phyloP scores from a whole-genome alignment of 352 stramenopile species.

The Phytophthora hibernalis region DNA sequence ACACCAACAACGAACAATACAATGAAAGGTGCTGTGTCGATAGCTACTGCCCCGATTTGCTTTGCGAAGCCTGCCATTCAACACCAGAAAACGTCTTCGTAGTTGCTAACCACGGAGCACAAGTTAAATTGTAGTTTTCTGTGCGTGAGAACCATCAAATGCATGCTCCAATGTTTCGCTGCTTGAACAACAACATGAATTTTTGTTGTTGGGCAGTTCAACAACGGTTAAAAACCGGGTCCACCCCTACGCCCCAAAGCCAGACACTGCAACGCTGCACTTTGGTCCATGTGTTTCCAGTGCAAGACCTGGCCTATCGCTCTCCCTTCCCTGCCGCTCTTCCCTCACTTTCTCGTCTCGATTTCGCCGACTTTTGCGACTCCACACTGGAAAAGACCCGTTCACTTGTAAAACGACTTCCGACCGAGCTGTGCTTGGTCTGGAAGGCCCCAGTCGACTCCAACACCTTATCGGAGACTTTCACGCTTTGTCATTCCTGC shows the following conservation, averaged over 20 bases:
- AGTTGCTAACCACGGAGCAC: too few relatives aligned
- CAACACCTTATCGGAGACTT: conserved; percentile 15
- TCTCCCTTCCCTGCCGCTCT: conserved; percentile 31
- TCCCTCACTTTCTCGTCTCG: conserved; percentile 29
- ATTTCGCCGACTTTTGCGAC: conserved; percentile 29
- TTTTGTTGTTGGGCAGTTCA: too few relatives aligned
- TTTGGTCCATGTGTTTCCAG: conserved; percentile 32
- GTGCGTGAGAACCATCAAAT: neutral
- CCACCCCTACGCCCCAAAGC: conserved; percentile 16
- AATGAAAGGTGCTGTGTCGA: conserved; percentile 38
- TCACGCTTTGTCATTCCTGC: neutral
- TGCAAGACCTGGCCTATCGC: conserved; percentile 15
- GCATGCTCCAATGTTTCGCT: too few relatives aligned
- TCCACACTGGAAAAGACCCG: conserved; percentile 13
- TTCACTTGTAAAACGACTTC: conserved; percentile 24
- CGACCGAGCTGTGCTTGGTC: conserved; percentile 1
- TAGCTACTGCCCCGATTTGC: conserved; percentile 32
- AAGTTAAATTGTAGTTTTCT: too few relatives aligned
- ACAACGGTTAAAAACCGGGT: neutral
- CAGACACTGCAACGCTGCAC: conserved; percentile 22
- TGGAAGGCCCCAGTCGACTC: conserved; percentile 9
- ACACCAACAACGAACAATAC: conserved; percentile 28
- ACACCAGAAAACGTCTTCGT: neutral
- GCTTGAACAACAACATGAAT: neutral
- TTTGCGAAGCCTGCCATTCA: conserved; percentile 32